phyloP scores from a whole-genome alignment of 2,329 filamentous ascomycete genomes.

The Ascomycota sp. region DNA sequence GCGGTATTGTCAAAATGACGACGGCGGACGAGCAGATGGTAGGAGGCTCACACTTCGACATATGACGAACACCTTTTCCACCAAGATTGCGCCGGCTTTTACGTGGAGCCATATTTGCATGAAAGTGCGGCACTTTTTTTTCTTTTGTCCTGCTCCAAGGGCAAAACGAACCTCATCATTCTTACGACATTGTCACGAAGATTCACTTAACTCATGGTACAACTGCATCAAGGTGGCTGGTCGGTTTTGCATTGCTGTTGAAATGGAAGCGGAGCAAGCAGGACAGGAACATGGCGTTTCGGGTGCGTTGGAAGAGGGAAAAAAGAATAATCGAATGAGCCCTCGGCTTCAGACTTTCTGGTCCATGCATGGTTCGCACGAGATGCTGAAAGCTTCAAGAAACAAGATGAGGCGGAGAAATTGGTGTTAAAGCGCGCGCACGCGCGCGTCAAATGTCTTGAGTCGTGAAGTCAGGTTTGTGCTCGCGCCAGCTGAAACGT shows the following conservation, averaged over 20 bases:
- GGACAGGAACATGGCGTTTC: constrained; percentile 4
- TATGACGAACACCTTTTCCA: constrained; percentile 13
- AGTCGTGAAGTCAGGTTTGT: too few species aligned
- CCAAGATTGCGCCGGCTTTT: too few species aligned
- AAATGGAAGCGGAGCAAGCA: constrained; percentile 4
- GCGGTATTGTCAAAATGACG: constrained; percentile 36
- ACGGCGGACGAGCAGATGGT: constrained; percentile 44
- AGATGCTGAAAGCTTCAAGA: neutral
- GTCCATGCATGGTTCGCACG: too few species aligned
- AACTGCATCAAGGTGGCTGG: constrained; percentile 14
- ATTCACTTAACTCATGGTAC: constrained; percentile 13
- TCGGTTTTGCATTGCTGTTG: constrained; percentile 10
- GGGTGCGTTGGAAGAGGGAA: constrained; percentile 1
- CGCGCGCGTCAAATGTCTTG: too few species aligned
- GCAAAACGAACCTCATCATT: neutral
- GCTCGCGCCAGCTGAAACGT: too few species aligned
- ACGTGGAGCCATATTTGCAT: too few species aligned
- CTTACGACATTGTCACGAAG: constrained; percentile 6
- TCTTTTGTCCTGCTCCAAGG: neutral
- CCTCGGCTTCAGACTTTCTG: constrained; percentile 1
- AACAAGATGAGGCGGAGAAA: neutral
- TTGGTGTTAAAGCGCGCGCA: too few species aligned
- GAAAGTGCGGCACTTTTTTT: neutral
- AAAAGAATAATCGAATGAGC: constrained; percentile 3
- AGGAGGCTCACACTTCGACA: constrained; percentile 40